phyloP scores from a whole-genome alignment of 2,329 filamentous ascomycete genomes.

The Exophiala dermatitidis region DNA sequence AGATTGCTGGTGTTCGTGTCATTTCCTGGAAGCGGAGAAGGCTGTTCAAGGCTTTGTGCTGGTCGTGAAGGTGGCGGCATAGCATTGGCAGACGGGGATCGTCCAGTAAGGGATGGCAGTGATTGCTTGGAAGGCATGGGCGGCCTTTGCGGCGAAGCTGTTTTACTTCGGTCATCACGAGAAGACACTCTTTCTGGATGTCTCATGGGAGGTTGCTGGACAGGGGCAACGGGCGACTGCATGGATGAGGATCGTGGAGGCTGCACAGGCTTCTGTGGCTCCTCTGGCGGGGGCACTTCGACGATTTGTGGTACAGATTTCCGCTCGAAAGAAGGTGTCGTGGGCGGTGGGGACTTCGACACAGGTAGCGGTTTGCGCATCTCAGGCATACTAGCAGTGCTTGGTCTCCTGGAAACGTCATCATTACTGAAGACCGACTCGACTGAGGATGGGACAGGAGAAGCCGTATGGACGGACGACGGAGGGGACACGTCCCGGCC shows the following conservation, averaged over 20 bases:
- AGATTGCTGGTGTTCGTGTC: slow-evolving; percentile 67
- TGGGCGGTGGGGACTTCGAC: slow-evolving; percentile 50
- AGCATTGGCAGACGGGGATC: slow-evolving; percentile 29
- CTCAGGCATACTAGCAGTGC: slow-evolving; percentile 33
- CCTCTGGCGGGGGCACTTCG: slow-evolving; percentile 23
- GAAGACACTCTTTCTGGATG: slow-evolving; percentile 49
- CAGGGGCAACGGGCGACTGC: slow-evolving; percentile 29
- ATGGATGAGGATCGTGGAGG: slow-evolving; percentile 16
- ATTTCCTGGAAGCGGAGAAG: slow-evolving; percentile 63
- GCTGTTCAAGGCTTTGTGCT: slow-evolving; percentile 56
- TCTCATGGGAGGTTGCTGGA: slow-evolving; percentile 26
- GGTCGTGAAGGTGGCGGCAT: slow-evolving; percentile 30
- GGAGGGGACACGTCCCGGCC: slow-evolving; percentile 14
- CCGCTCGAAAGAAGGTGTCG: slow-evolving; percentile 45
- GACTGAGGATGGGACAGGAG: slow-evolving; percentile 24
- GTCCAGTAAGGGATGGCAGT: slow-evolving; percentile 10
- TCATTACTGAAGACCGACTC: slow-evolving; percentile 31
- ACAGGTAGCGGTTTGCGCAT: slow-evolving; percentile 49
- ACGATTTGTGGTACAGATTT: slow-evolving; percentile 49
- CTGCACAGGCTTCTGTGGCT: slow-evolving; percentile 11
- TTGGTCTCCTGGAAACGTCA: slow-evolving; percentile 29
- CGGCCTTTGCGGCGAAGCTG: slow-evolving; percentile 40
- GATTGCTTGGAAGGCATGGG: slow-evolving; percentile 30
- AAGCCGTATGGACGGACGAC: neutral
- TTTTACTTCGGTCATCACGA: slow-evolving; percentile 34